These are phyloP conservation scores for Cadophora luteo-olivacea DNA, from an alignment of 2,329 filamentous ascomycete species.

Conservation along the genomic window DNA sequence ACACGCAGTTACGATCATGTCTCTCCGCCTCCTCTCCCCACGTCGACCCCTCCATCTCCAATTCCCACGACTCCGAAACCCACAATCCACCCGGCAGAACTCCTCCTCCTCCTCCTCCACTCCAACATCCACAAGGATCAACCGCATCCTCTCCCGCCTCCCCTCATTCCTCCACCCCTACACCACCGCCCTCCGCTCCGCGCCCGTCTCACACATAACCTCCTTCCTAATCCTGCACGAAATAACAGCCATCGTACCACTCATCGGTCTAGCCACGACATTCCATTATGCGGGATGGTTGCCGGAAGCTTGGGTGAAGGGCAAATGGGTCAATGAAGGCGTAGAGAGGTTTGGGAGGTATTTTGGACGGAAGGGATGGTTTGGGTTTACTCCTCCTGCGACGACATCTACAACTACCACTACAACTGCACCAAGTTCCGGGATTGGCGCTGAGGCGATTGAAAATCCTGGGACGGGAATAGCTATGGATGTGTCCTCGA, in stretches of 20 bases:
- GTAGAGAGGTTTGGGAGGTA: conserved; percentile 79
- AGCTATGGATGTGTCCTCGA: background rate
- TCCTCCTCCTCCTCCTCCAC: conserved; percentile 13
- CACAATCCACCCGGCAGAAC: background rate
- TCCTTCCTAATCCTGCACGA: conserved; percentile 93
- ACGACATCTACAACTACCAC: background rate
- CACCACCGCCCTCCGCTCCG: conserved; percentile 72
- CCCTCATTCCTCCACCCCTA: conserved; percentile 73
- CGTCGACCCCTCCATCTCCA: background rate
- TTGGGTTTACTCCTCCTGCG: conserved; percentile 57
- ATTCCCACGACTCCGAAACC: conserved; percentile 10
- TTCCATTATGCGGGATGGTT: conserved; percentile 85
- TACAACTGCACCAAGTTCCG: too few species aligned
- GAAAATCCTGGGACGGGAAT: too few species aligned
- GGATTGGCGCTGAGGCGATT: background rate
- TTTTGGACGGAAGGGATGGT: conserved; percentile 82
- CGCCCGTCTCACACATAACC: conserved; percentile 81
- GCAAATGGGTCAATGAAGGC: conserved; percentile 44
- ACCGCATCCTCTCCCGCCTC: conserved; percentile 38
- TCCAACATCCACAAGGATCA: conserved; percentile 24
- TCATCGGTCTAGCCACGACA: conserved; percentile 73
- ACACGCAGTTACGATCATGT: background rate
- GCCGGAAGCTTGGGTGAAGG: conserved; percentile 51
- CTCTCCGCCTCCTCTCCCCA: conserved; percentile 43
- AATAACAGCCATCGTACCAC: conserved; percentile 82